These are phyloP conservation scores for Entonaema liquescens DNA, from an alignment of 495 filamentous ascomycete species.

Conservation along the genomic window DNA sequence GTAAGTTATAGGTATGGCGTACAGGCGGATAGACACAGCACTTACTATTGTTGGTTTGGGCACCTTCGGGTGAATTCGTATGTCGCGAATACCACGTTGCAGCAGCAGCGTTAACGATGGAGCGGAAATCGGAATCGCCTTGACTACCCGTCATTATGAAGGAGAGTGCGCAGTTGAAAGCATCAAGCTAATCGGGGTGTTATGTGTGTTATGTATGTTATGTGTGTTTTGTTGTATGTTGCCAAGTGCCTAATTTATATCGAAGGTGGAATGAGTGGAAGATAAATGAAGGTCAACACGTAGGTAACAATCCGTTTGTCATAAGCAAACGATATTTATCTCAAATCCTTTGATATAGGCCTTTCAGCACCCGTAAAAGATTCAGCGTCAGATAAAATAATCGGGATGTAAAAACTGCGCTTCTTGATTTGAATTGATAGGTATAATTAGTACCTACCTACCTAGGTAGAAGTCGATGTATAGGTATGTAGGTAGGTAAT, in stretches of 20 bases:
- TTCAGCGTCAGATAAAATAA: neutral
- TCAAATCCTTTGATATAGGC: neutral
- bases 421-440: neutral
- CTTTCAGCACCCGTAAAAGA: neutral
- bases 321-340: neutral
- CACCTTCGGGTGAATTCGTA: constrained; percentile 6
- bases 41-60: constrained; percentile 6
- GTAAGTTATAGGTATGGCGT: neutral
- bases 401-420: neutral
- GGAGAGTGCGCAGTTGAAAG: neutral
- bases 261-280: neutral
- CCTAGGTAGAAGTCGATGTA: neutral
- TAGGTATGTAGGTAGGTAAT: neutral
- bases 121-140: constrained; percentile 8
- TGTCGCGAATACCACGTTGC: constrained; percentile 39
- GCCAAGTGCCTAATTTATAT: neutral
- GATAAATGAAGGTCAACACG: neutral
- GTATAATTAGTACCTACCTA: no score
- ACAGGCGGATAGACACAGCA: neutral
- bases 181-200: neutral
- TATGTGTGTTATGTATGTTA: no score
- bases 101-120: constrained; percentile 34
- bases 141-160: constrained; percentile 15
- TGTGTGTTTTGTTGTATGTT: no score
- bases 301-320: neutral